Conservation (phyloP, 257 asterid species). For the Solanum pinnatisectum region DNA sequence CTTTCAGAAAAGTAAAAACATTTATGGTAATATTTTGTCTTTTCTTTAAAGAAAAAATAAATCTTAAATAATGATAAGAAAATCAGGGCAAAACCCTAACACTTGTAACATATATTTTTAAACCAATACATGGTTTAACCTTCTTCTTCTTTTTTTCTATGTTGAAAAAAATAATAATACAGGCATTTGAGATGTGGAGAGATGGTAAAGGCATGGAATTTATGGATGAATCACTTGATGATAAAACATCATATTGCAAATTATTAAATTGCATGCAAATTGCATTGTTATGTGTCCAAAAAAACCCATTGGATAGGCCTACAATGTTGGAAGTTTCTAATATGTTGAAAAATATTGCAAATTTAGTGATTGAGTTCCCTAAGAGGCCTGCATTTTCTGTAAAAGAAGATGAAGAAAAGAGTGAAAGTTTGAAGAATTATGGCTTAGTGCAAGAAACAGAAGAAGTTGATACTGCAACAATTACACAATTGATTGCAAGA, state of each 20-base stretch:
- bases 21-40: no score
- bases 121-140: background rate
- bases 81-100: no score
- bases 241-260: constrained; percentile 10
- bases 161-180: background rate
- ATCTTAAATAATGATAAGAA: no score
- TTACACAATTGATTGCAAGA: background rate
- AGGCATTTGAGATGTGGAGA: constrained; percentile 27
- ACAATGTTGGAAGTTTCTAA: constrained; percentile 22
- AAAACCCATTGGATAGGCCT: constrained; percentile 17
- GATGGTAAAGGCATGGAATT: constrained; percentile 8
- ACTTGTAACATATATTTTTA: no score
- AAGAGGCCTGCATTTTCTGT: constrained; percentile 18
- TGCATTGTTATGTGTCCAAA: constrained; percentile 31
- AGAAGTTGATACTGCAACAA: background rate
- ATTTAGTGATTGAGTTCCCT: background rate
- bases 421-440: background rate
- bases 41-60: no score
- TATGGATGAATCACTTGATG: constrained; percentile 17
- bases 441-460: background rate
- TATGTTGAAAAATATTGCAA: constrained; percentile 14
- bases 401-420: background rate
- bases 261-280: constrained; percentile 19
- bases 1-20: no score
- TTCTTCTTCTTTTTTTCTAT: background rate